phyloP scores from a whole-genome alignment of 2,329 filamentous ascomycete genomes.

The Colletotrichum tanaceti region DNA sequence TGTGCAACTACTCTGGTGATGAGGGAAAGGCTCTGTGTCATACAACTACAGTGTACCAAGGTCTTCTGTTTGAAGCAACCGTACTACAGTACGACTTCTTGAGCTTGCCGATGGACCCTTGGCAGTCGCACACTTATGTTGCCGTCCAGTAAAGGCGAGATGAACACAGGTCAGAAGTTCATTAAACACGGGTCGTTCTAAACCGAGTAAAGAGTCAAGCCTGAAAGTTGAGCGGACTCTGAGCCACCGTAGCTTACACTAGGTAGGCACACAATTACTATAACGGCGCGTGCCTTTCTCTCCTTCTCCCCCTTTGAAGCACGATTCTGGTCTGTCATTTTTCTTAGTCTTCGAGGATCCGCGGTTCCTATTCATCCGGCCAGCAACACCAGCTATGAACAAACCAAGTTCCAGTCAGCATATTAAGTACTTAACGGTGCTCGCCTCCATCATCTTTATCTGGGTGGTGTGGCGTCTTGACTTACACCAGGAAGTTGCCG shows the following conservation, averaged over 20 bases:
- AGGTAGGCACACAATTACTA: neutral
- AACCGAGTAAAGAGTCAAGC: neutral
- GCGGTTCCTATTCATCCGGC: neutral
- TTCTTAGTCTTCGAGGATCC: too few species aligned
- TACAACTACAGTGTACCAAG: too few species aligned
- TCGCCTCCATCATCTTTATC: constrained; percentile 33
- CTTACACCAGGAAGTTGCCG: constrained; percentile 11
- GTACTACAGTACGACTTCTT: too few species aligned
- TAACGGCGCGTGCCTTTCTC: neutral
- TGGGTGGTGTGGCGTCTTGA: constrained; percentile 34
- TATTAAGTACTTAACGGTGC: constrained; percentile 31
- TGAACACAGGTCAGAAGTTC: neutral
- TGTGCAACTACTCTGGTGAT: too few species aligned
- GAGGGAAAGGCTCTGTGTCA: too few species aligned
- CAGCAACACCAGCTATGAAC: constrained; percentile 11
- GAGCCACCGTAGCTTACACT: too few species aligned
- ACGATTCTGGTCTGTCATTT: neutral
- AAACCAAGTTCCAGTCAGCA: constrained; percentile 10
- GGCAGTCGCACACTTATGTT: neutral
- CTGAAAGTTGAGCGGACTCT: neutral
- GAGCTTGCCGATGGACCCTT: neutral
- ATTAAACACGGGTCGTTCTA: neutral
- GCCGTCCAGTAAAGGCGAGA: neutral
- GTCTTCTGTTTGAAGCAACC: too few species aligned
- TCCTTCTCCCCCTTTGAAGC: neutral